A percentile compares a stretch with the other conserved stretches of the same genome.
Conservation (phyloP, 2,329 filamentous ascomycete genomes). For the Sphaerulina populicola region DNA sequence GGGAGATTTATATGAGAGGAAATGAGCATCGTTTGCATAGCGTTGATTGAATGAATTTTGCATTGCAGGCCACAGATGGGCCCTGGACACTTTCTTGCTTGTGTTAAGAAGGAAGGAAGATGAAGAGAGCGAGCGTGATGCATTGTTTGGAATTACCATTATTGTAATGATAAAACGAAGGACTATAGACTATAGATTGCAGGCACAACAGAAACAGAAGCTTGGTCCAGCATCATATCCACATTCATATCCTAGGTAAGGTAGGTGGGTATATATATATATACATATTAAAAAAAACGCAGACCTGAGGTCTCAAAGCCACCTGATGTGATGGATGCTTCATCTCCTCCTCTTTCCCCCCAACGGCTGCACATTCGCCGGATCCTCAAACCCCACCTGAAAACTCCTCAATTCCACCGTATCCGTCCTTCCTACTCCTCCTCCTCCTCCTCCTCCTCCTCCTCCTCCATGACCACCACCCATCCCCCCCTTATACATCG, state of each 20-base stretch:
- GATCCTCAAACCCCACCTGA: constrained; percentile 12
- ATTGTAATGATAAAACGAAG: neutral
- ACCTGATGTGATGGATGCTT: too few species aligned
- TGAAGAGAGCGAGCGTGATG: too few species aligned
- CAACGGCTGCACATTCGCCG: constrained; percentile 15
- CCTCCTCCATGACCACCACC: neutral
- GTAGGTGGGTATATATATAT: too few species aligned
- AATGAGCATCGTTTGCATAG: neutral
- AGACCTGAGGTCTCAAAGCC: too few species aligned
- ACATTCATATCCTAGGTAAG: too few species aligned
- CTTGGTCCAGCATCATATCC: too few species aligned
- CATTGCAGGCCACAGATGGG: neutral
- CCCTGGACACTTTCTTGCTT: neutral
- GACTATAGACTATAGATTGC: neutral
- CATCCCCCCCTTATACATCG: neutral
- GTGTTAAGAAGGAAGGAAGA: neutral
- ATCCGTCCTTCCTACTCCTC: neutral
- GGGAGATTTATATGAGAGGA: neutral
- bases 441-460: neutral
- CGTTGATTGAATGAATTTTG: neutral
- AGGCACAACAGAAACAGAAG: too few species aligned
- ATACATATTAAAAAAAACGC: too few species aligned
- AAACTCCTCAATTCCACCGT: constrained; percentile 13
- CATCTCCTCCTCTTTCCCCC: neutral
- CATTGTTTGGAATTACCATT: neutral